Evolutionary conservation across 2,329 filamentous ascomycete species (phyloP).

Genomic region (Alternaria sp.): DNA sequence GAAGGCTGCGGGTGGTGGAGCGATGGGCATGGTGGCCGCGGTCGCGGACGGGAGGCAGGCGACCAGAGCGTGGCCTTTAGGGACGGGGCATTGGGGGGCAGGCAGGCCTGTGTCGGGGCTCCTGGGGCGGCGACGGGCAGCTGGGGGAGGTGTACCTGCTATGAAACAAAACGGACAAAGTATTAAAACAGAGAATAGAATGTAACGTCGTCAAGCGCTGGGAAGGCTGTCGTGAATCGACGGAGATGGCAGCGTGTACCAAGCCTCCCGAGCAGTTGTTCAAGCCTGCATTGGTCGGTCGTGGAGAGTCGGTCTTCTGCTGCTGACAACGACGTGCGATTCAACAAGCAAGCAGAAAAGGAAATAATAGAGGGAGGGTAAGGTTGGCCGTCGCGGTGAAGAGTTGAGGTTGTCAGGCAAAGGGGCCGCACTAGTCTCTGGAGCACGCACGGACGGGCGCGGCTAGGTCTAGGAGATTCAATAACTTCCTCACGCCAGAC

Average conservation of each 20-base stretch:
- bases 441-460: conserved; percentile 19
- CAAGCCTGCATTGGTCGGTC: conserved; percentile 49
- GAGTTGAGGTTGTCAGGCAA: conserved; percentile 28
- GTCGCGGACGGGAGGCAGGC: conserved; percentile 19
- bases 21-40: conserved; percentile 14
- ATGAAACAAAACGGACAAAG: conserved; percentile 32
- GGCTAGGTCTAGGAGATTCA: conserved; percentile 15
- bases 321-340: conserved; percentile 30
- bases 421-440: conserved; percentile 25
- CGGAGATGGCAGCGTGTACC: conserved; percentile 51
- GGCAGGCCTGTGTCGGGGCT: conserved; percentile 19
- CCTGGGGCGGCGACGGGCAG: conserved; percentile 14
- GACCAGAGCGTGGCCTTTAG: conserved; percentile 22
- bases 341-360: conserved; percentile 40
- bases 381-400: conserved; percentile 33
- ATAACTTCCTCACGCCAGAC: conserved; percentile 16
- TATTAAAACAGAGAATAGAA: conserved; percentile 50
- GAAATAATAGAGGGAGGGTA: conserved; percentile 45
- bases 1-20: conserved; percentile 9
- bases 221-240: conserved; percentile 48
- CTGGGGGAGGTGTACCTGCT: conserved; percentile 36
- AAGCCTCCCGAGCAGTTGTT: conserved; percentile 48
- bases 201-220: conserved; percentile 40
- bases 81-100: conserved; percentile 18
- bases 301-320: conserved; percentile 29